Evolutionary conservation across 1,284 basidiomycete species (phyloP), one percentile per base, ranked within the genome.

Genomic region (Pseudozyma hubeiensis): DNA sequence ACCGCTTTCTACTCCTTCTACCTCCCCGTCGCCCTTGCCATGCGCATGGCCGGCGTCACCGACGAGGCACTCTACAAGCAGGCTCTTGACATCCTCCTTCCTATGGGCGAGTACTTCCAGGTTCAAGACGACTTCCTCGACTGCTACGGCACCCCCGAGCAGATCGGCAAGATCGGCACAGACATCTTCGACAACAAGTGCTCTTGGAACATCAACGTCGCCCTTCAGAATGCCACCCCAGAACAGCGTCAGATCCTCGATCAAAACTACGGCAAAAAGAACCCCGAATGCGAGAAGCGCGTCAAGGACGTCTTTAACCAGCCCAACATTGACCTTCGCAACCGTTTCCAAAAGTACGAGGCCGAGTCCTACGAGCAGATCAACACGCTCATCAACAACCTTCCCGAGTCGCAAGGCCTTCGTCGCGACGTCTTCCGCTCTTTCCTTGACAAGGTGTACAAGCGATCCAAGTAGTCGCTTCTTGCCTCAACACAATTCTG

Each of bases 121-220:
- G 89, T 97, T 52, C 96, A 99, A 86, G 96, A 99, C 86, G 97
- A 99, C 86, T 98, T 92, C 86, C 90, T 99, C 76, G 96, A 99
- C 86, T 97, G 91, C 84, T 91, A 91, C 53, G 94, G 91, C 11
- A 89, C 92, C 2, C 93, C 94, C 0, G 93, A 95, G 86, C 89
- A 92, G 78, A 92, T 98, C 59, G 97, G 96, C 71, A 99, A 99
- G 87, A 90, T 98, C 74, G 97, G 96, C 34, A 98, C 96, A 19
- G 97, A 99, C 85, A 99, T 99, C 81, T 86, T 97, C 62, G 96
- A 99, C 87, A 98, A 98, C 90, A 99, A 99, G 87, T 99, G 97
- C 87, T 93, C 92, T 43, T 99, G 96, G 97, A 91, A 92, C 83
- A 88, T 99, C 86, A 98, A 97, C 86, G 90, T 90, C 17, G 96